phyloP scores from a whole-genome alignment of 164 flowering plant species.

The Magnolia sinica region DNA sequence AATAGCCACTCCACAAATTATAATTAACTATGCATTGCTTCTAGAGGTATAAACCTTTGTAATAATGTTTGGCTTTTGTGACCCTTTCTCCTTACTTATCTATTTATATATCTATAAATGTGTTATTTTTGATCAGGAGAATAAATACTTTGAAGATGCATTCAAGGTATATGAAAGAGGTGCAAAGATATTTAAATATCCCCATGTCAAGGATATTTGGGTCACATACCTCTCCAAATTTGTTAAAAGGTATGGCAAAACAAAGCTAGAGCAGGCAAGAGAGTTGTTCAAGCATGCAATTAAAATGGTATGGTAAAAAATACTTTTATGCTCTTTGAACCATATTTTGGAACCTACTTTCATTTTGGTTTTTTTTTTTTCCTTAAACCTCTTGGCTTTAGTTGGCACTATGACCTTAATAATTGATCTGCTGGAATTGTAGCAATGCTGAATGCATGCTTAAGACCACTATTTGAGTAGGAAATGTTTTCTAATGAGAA shows the following conservation, averaged over 20 bases:
- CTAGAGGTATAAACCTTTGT: conserved; percentile 54
- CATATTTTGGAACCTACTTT: neutral
- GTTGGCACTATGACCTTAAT: too few relatives aligned
- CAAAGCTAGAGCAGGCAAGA: conserved; percentile 84
- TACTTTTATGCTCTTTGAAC: neutral
- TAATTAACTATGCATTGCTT: conserved; percentile 83
- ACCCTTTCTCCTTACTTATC: neutral
- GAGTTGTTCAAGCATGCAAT: conserved; percentile 92
- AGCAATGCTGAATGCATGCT: too few relatives aligned
- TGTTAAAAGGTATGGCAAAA: conserved; percentile 84
- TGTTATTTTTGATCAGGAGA: conserved; percentile 50
- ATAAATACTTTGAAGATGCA: conserved; percentile 93
- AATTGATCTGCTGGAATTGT: too few relatives aligned
- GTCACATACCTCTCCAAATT: conserved; percentile 90
- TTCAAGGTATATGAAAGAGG: conserved; percentile 97
- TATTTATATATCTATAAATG: neutral
- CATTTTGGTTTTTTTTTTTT: neutral
- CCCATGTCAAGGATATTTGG: conserved; percentile 97
- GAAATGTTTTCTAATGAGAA: too few relatives aligned
- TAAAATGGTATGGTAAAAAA: conserved; percentile 48
- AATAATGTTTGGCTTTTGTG: neutral
- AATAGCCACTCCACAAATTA: conserved; percentile 89
- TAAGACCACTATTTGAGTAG: too few relatives aligned
- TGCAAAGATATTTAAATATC: conserved; percentile 90
- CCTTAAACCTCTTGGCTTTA: too few relatives aligned